Base-by-base conservation (phyloP, 768 basidiomycete species). In the Hygrocybe coccinea region DNA sequence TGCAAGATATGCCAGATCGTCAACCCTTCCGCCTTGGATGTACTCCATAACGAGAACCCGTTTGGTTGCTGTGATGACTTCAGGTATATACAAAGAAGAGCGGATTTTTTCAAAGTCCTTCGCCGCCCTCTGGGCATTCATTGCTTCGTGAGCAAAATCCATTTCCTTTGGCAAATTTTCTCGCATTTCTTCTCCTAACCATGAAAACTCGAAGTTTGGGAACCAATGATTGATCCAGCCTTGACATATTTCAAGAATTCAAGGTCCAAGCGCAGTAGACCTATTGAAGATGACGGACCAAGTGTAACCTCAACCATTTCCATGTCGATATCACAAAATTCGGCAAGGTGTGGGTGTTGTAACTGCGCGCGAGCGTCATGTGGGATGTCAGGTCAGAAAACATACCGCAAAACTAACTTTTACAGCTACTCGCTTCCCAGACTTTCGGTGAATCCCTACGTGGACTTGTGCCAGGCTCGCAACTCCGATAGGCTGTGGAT, bases 391-490 rank as follows among this genome's bases (percentile, higher is more conserved):
- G 35, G 21, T 14, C 0, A 55, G 54, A 41, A 29, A 4, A 14
- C 12, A 22, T 10, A 46, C 17, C 29, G 54, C 35, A 22, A 43
- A 44, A 60, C 71, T 33, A 57, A 87, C 87, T 73, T 95, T 95
- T 50, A 98, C 88, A 7, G 97, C 97, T 24, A 94, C 93, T 53
- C 74, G 72, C 67, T 79, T 78, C 2, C 91, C 89, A 4, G 87
- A 84, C 47, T 81, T 75, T 50, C 81, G 80, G 58, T 91, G 84
- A 12, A 71, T 80, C 3, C 85, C 97, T 17, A 87, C 80, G 69
- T 98, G 97, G 14, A 98, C 97, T 70, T 99, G 97, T 5, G 97
- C 97, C 36, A 97, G 72, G 63, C 92, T 95, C 11, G 97, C 97
- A 14, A 97, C 93, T 2, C 97, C 97, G 44, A 98, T 90, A 6